A percentile compares a stretch with the other conserved stretches of the same genome.
Evolutionary conservation across 768 basidiomycete genomes (phyloP).

Genomic region (Pholiota molesta): DNA sequence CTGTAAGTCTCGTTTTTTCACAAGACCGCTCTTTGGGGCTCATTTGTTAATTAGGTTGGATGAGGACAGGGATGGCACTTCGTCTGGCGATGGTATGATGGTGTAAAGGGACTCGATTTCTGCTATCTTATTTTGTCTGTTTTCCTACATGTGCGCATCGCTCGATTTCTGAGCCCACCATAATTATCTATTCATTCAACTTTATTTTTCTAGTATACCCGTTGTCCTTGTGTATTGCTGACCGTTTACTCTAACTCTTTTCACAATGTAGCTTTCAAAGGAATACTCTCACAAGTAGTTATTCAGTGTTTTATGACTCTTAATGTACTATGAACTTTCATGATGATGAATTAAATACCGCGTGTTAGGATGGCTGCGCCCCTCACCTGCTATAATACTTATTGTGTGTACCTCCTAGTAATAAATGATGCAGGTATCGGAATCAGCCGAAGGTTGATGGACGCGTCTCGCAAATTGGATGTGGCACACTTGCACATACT

Average conservation of each 20-base stretch:
- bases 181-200: conserved; percentile 15
- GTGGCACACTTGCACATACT: not conserved
- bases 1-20: conserved; percentile 43
- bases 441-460: conserved; percentile 1
- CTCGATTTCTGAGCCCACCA: not conserved
- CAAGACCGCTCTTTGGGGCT: conserved; percentile 8
- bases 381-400: too few relatives aligned
- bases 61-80: conserved; percentile 68
- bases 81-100: conserved; percentile 60
- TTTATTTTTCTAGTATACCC: conserved; percentile 11
- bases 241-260: not conserved
- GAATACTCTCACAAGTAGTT: not conserved
- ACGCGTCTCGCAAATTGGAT: not conserved
- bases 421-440: not conserved
- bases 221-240: conserved; percentile 1
- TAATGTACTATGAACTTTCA: conserved; percentile 8
- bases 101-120: conserved; percentile 18
- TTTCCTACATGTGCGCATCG: not conserved
- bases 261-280: conserved; percentile 8
- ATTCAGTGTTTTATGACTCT: not conserved
- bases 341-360: not conserved
- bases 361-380: not conserved
- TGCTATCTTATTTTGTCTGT: conserved; percentile 13
- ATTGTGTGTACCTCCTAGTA: too few relatives aligned
- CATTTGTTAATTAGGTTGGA: conserved; percentile 49